phyloP scores from a whole-genome alignment of 1,284 basidiomycete species.

The Porphyrellus sp. region DNA sequence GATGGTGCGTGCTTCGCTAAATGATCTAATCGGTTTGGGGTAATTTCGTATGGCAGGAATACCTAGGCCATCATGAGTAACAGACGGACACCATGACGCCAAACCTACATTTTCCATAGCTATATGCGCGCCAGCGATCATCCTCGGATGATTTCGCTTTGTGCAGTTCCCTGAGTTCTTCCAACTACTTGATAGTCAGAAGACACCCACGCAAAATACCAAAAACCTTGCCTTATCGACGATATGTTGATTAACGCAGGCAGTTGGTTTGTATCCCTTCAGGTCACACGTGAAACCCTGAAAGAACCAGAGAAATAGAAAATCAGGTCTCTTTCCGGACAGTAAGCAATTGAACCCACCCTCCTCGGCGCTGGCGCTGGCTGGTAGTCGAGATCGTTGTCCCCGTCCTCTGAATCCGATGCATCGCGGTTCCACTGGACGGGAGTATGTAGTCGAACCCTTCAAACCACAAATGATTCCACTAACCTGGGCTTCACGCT shows the following conservation, averaged over 20 bases:
- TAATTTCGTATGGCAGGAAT: slow-evolving; percentile 53
- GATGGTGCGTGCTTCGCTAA: slow-evolving; percentile 61
- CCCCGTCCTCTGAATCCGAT: slow-evolving; percentile 28
- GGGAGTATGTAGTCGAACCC: not conserved
- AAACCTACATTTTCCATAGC: slow-evolving; percentile 56
- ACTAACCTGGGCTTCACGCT: slow-evolving; percentile 43
- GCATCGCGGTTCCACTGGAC: slow-evolving; percentile 24
- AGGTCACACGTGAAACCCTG: slow-evolving; percentile 64
- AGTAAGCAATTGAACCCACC: slow-evolving; percentile 8
- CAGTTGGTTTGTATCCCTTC: slow-evolving; percentile 34
- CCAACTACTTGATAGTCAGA: slow-evolving; percentile 43
- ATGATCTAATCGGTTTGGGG: slow-evolving; percentile 59
- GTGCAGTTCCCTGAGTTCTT: slow-evolving; percentile 60
- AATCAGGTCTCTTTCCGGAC: not conserved
- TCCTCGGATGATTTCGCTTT: slow-evolving; percentile 53
- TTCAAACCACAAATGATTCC: not conserved
- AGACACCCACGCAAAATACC: not conserved
- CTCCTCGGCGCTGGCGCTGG: slow-evolving; percentile 10
- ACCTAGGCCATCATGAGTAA: slow-evolving; percentile 38
- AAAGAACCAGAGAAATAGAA: not conserved
- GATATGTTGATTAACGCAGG: slow-evolving; percentile 61
- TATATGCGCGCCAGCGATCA: slow-evolving; percentile 59
- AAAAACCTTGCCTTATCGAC: slow-evolving; percentile 55
- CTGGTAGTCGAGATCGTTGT: slow-evolving; percentile 2
- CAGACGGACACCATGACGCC: not conserved